Evolutionary conservation across 2,329 filamentous ascomycete genomes (phyloP), one percentile per base, ranked within the genome.

Genomic region (Septoria petroselini): DNA sequence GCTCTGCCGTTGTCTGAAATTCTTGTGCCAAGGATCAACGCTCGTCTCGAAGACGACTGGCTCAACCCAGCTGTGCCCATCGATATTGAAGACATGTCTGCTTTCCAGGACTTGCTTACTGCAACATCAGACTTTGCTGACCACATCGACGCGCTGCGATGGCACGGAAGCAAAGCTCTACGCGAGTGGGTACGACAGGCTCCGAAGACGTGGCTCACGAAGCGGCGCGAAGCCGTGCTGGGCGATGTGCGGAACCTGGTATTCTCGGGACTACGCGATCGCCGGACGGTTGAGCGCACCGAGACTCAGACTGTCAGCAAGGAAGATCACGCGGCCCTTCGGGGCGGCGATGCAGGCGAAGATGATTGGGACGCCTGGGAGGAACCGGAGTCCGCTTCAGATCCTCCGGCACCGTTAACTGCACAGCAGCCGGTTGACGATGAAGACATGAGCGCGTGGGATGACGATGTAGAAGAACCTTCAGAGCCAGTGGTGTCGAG

Each of bases 321-420:
- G 41, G 85, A 87, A 48, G 76, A 85, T 53, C 74, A 90, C 30
- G 71, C 78, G 17, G 76, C 75, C 11, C 68, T 70, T 2, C 70
- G 69, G 3, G 68, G 71, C 7, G 68, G 71, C 0, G 72, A 59
- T 7, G 68, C 72, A 4, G 63, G 73, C 3, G 73, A 77, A 47
- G 88, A 89, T 39, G 94, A 89, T 87, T 84, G 87, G 61, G 81
- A 82, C 37, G 84, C 81, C 9, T 96, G 91, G 90, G 82, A 84
- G 50, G 85, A 88, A 38, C 58, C 60, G 17, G 82, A 39, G 17
- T 27, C 23, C 5, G 84, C 58, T 18, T 81, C 84, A 2, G 82
- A 84, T 17, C 46, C 61, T n/a, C 27, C 46, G 14, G 15, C 48
- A 7, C 17, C 54, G 2, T 23, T 19, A 3, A n/a, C 45, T 14